These are phyloP conservation scores for Calocera cornea DNA, from an alignment of 768 basidiomycete genomes.

Conservation along the genomic window DNA sequence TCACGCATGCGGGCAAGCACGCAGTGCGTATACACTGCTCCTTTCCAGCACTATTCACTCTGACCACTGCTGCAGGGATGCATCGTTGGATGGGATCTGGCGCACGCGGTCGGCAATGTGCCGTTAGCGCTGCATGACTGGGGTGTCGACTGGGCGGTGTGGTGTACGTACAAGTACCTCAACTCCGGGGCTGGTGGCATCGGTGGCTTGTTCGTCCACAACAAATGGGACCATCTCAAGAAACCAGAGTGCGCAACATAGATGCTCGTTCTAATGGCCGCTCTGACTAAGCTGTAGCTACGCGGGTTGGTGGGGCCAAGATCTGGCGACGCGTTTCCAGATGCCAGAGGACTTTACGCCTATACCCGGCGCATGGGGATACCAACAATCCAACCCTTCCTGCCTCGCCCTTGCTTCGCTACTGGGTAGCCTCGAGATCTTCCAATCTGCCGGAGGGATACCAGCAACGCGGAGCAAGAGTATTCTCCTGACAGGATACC, in stretches of 20 bases:
- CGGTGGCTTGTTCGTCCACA: constrained; percentile 81
- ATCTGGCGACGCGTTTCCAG: constrained; percentile 68
- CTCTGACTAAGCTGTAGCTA: constrained; percentile 30
- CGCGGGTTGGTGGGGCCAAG: constrained; percentile 98
- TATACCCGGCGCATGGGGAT: constrained; percentile 82
- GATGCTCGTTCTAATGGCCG: not conserved
- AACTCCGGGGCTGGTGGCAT: constrained; percentile 97
- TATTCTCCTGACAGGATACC: constrained; percentile 48
- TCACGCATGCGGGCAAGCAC: constrained; percentile 73
- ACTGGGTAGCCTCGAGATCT: constrained; percentile 67
- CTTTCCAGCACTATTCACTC: not conserved
- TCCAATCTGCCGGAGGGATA: constrained; percentile 70
- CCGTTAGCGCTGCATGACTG: constrained; percentile 80
- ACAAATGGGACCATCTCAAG: constrained; percentile 55
- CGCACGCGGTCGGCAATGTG: constrained; percentile 91
- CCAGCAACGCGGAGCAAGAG: constrained; percentile 53
- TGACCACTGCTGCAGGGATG: constrained; percentile 51
- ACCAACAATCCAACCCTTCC: constrained; percentile 91
- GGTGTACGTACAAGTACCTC: constrained; percentile 98
- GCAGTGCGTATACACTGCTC: constrained; percentile 38
- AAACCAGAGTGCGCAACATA: constrained; percentile 40
- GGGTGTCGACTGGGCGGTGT: constrained; percentile 93
- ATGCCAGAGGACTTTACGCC: constrained; percentile 80
- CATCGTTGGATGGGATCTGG: constrained; percentile 91
- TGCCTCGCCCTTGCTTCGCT: constrained; percentile 67